Conservation (phyloP, 495 filamentous ascomycete genomes). For the Penicillium paradoxum region DNA sequence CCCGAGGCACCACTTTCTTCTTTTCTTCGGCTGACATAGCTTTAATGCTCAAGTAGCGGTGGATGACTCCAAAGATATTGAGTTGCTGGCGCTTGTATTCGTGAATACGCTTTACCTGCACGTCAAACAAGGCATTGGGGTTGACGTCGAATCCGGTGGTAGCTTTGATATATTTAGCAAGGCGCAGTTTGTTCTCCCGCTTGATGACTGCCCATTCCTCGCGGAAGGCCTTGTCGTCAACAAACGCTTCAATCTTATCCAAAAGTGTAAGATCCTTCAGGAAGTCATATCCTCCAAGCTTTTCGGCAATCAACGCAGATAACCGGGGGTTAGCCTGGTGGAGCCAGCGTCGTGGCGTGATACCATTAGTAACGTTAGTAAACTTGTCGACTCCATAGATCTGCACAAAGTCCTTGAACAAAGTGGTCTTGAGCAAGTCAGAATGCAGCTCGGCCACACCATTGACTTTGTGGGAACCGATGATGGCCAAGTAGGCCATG, state of each 20-base stretch:
- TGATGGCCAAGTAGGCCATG: slow-evolving; percentile 92
- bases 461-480: slow-evolving; percentile 98
- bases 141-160: slow-evolving; percentile 76
- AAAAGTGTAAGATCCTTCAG: slow-evolving; percentile 82
- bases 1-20: slow-evolving; percentile 85
- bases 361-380: slow-evolving; percentile 96
- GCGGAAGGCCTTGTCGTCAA: slow-evolving; percentile 83
- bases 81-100: slow-evolving; percentile 99
- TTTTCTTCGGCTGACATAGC: slow-evolving; percentile 73
- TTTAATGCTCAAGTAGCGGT: slow-evolving; percentile 89
- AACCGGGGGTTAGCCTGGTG: slow-evolving; percentile 95
- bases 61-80: slow-evolving; percentile 97
- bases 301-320: slow-evolving; percentile 86
- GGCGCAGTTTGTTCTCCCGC: slow-evolving; percentile 68
- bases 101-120: slow-evolving; percentile 98
- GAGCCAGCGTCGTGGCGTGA: slow-evolving; percentile 92
- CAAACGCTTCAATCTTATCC: slow-evolving; percentile 71
- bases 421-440: slow-evolving; percentile 94
- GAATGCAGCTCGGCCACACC: slow-evolving; percentile 97
- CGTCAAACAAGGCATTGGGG: slow-evolving; percentile 84
- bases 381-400: slow-evolving; percentile 96
- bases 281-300: slow-evolving; percentile 75
- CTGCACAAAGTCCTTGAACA: slow-evolving; percentile 96
- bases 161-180: slow-evolving; percentile 84
- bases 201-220: slow-evolving; percentile 92